Conservation (phyloP, 2,329 filamentous ascomycete species). For the Chrysosporium keratinophilum region DNA sequence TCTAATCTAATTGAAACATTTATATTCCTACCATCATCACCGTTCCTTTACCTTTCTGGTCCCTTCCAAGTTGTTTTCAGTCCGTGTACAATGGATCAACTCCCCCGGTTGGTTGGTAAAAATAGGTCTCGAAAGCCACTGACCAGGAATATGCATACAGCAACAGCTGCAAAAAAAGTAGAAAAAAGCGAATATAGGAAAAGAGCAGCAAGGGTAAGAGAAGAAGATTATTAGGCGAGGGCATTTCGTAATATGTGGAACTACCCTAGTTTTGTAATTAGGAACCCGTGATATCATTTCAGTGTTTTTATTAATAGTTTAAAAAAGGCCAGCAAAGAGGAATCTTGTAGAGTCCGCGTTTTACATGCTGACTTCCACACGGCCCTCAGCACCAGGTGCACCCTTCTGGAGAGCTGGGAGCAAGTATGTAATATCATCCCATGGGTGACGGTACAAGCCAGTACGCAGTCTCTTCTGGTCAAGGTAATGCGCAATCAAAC, state of each 20-base stretch:
- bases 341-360: not conserved
- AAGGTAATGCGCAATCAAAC: conserved; percentile 98
- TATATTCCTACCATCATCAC: not conserved
- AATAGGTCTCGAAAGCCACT: not conserved
- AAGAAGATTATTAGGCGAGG: no score
- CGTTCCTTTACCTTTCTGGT: no score
- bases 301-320: conserved; percentile 5
- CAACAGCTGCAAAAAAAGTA: not conserved
- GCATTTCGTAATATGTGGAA: not conserved
- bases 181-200: not conserved
- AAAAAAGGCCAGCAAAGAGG: not conserved
- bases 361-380: conserved; percentile 79
- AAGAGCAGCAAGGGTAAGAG: not conserved
- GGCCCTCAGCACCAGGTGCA: conserved; percentile 65
- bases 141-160: conserved; percentile 2
- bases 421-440: conserved; percentile 96
- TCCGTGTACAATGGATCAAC: not conserved
- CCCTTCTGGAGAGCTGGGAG: conserved; percentile 67
- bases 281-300: conserved; percentile 1
- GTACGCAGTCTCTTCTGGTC: conserved; percentile 99
- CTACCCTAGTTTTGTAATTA: not conserved
- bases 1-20: not conserved
- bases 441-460: conserved; percentile 96
- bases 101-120: not conserved
- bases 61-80: no score